Base-by-base conservation (phyloP, 2,329 filamentous ascomycete species). In the Diaporthe sp. region DNA sequence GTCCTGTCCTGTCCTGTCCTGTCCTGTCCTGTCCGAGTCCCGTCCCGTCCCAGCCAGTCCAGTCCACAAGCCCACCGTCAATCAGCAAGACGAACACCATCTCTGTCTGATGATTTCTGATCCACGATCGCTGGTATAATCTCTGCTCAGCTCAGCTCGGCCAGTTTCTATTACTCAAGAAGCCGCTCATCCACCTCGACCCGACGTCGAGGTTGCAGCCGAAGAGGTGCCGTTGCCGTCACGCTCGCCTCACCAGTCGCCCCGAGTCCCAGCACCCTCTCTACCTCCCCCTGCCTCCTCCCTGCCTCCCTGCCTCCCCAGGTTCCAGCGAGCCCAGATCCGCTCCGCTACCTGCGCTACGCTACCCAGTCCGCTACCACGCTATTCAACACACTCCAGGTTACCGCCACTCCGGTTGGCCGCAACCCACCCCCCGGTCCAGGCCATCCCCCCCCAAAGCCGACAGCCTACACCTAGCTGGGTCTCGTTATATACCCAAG, bases 401-500 rank as follows among this genome's bases (percentile, higher is more conserved):
- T 73, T 73, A 73, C 58, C 71, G 44, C 71, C 58, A 62, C 46
- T 34, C 58, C 57, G 58, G 58, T 65, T 73, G 71, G 71, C 37
- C 58, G 46, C 71, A 17, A 65, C 34, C 46, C 58, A 62, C 58
- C 61, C 58, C 46, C 65, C 42, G 25, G 46, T 13, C 37, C 49
- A 70, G 34, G 34, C 19, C 49, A 34, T n/a, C 65, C 58, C 34
- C 65, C 65, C n/a, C n/a, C 46, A 22, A 49, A 49, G n/a, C 65
- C 65, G 65, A 53, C 49, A 55, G 31, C 65, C 65, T 55, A 31
- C 25, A 31, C 61, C 42, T 65, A 39, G 34, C 62, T 55, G 49
- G 34, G 65, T 42, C 65, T 70, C 49, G 34, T 65, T 73, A 73
- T 73, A 73, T 73, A 73, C 71, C 46, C 51, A 73, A 73, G 71